Evolutionary conservation across 2,329 filamentous ascomycete species (phyloP), one percentile per base, ranked within the genome.

Genomic region (Laburnicola sp.): DNA sequence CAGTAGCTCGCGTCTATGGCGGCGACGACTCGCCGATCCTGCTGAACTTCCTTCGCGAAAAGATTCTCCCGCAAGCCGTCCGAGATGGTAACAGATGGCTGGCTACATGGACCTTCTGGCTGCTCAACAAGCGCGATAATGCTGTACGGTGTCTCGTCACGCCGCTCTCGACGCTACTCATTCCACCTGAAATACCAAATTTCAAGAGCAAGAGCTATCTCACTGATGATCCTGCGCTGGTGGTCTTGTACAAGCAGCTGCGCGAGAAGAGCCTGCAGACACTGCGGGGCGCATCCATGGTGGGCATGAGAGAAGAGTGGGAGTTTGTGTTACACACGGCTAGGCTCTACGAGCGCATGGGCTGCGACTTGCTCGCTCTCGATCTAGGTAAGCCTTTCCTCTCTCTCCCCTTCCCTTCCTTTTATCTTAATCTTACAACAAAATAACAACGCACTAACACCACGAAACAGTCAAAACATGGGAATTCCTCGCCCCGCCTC

Each of bases 61-160:
- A 87, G 54, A 83, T 97, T 1, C 78, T 97, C 0, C 83, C 86
- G 0, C 75, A 89, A 55, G 94, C 94, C 16, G 85, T 88, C 0
- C 81, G 85, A 35, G 86, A 93, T 57, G 91, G 91, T 2, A 93
- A 99, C 66, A 82, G 93, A 50, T 99, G 94, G 93, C 83, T 96
- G 51, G 89, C 92, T 8, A 94, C 89, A 0, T 99, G 94, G 94
- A 89, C 90, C 2, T 96, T 96, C 68, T 96, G 91, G 87, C 89
- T 96, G 81, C 80, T 97, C 4, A 85, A 85, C 32, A 83, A 88
- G 56, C 84, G 86, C 53, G 89, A 95, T 59, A 88, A 91, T 79
- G 89, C 93, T 4, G 91, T 97, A 5, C 84, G 89, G 45, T 85
- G 88, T 5, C 78, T 99, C 3, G 87, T 96, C 60, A 89, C 87